Conservation (phyloP, 805 yeast species). For the Yarrowia sp. region DNA sequence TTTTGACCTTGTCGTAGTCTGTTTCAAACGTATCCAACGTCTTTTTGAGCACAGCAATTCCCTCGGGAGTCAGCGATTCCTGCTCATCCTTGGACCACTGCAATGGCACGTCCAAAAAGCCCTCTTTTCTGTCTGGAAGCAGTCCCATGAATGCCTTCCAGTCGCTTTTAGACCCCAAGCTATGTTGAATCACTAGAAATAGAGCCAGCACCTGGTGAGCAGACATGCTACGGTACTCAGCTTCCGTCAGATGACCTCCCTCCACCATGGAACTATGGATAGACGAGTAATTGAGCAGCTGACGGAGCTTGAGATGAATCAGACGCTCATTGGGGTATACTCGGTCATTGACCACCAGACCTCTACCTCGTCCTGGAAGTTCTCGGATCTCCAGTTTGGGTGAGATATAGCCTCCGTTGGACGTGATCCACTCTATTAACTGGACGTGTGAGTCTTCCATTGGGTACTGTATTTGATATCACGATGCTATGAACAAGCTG, state of each 20-base stretch:
- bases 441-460: slow-evolving; percentile 3
- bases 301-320: slow-evolving; percentile 14
- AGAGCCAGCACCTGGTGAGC: slow-evolving; percentile 20
- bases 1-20: background rate
- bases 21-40: background rate
- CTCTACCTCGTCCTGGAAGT: slow-evolving; percentile 16
- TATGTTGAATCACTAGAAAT: slow-evolving; percentile 6
- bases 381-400: slow-evolving; percentile 15
- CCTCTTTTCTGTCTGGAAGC: slow-evolving; percentile 4
- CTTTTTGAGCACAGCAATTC: background rate
- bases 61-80: background rate
- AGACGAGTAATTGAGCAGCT: slow-evolving; percentile 22
- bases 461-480: background rate
- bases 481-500: background rate
- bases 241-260: background rate
- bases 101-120: background rate
- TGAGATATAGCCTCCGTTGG: slow-evolving; percentile 16
- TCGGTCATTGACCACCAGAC: slow-evolving; percentile 13
- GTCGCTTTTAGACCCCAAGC: background rate
- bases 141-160: slow-evolving; percentile 11
- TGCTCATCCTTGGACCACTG: background rate
- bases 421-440: slow-evolving; percentile 20
- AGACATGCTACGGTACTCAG: slow-evolving; percentile 14
- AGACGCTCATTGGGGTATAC: slow-evolving; percentile 23
- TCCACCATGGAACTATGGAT: background rate